Percentiles rank a stretch among this genome's conserved stretches.
phyloP scores from a whole-genome alignment of 2,329 filamentous ascomycete species.

The Xylariaceae sp. region DNA sequence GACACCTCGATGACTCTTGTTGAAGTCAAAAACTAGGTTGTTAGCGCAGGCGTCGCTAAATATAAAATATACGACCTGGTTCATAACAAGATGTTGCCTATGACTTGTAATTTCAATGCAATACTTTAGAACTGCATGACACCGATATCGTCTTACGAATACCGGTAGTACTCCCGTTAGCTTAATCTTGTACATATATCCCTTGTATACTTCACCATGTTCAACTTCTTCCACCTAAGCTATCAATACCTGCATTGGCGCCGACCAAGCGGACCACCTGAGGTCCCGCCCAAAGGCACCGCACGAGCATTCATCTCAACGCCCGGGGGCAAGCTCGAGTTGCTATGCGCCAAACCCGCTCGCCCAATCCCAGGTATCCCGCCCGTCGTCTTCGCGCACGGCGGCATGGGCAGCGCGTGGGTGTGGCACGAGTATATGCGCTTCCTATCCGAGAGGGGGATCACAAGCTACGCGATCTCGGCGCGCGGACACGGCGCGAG shows the following conservation, averaged over 20 bases:
- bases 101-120: too few relatives aligned
- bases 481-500: constrained; percentile 49
- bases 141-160: too few relatives aligned
- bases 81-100: too few relatives aligned
- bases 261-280: constrained; percentile 32
- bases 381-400: constrained; percentile 59
- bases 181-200: too few relatives aligned
- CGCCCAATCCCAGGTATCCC: constrained; percentile 29
- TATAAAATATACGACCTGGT: too few relatives aligned
- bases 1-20: constrained; percentile 1
- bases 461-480: constrained; percentile 59
- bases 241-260: constrained; percentile 44
- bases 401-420: constrained; percentile 59
- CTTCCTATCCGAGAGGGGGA: constrained; percentile 50
- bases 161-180: too few relatives aligned
- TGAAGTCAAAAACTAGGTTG: too few relatives aligned
- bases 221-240: constrained; percentile 39
- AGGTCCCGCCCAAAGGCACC: constrained; percentile 47
- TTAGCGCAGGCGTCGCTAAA: too few relatives aligned
- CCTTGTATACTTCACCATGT: constrained; percentile 5
- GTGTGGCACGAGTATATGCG: constrained; percentile 60
- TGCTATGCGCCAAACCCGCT: constrained; percentile 50
- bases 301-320: constrained; percentile 52
- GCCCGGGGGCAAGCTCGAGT: constrained; percentile 52
- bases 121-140: too few relatives aligned